Percentiles rank a stretch among this genome's conserved stretches.
Conservation (phyloP, 768 basidiomycete species). For the Hysterangium stoloniferum region DNA sequence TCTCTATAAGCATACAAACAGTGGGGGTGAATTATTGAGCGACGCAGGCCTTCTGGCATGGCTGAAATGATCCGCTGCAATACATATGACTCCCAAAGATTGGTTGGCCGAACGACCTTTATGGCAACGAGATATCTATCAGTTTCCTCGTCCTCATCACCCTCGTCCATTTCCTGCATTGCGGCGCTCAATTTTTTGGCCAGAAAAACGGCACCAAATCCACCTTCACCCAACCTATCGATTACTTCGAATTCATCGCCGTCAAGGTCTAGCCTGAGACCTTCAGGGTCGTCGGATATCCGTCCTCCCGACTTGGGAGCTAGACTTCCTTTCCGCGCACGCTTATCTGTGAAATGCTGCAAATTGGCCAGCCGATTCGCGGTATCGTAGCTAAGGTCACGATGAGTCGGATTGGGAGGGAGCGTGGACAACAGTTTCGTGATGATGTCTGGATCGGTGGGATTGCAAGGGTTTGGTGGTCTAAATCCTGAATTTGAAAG, state of each 20-base stretch:
- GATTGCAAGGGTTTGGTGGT: constrained; percentile 84
- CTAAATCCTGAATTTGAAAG: constrained; percentile 55
- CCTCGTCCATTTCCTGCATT: constrained; percentile 40
- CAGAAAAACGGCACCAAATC: constrained; percentile 93
- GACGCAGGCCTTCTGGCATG: constrained; percentile 49
- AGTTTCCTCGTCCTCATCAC: constrained; percentile 50
- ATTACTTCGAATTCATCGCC: constrained; percentile 60
- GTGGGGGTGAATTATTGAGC: constrained; percentile 70
- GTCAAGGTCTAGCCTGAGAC: constrained; percentile 51
- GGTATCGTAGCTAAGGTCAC: constrained; percentile 48
- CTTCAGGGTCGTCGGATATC: constrained; percentile 26
- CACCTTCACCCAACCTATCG: constrained; percentile 93
- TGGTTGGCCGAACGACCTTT: constrained; percentile 85
- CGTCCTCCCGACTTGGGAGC: constrained; percentile 22
- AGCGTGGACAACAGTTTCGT: constrained; percentile 56
- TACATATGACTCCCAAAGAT: constrained; percentile 88
- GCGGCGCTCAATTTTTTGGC: constrained; percentile 39
- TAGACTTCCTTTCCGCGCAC: constrained; percentile 25
- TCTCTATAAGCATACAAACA: constrained; percentile 79
- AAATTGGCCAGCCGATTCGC: constrained; percentile 57
- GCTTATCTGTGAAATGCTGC: constrained; percentile 59
- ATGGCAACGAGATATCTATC: constrained; percentile 62
- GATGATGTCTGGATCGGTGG: constrained; percentile 63
- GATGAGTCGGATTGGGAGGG: constrained; percentile 51
- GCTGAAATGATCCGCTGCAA: constrained; percentile 68